Base-by-base conservation (phyloP, 352 stramenopile genomes). In the Pythium angustatum region DNA sequence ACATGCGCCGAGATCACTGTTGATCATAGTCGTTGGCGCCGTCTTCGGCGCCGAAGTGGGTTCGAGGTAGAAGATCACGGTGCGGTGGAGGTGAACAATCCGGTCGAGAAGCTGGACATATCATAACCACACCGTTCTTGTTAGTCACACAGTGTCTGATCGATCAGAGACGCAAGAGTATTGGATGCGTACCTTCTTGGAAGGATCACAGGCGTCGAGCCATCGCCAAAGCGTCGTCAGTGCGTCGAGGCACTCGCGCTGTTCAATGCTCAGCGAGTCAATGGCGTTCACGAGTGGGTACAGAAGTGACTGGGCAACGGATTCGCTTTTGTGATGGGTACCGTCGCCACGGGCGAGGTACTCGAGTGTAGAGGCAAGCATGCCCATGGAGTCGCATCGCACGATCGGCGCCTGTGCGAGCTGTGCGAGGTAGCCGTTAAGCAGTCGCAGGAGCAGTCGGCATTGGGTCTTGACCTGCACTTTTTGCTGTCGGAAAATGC, bases 211-310 rank as follows among this genome's bases (percentile, higher is more conserved):
- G 2, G 64, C 53, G 0, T 66, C 54, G 33, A 89, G 62, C 69
- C 69, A 81, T 54, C 77, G 67, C 63, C 84, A 79, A 33, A 91
- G 62, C 53, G 70, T 79, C 17, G 79, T 78, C 40, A 91, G 75
- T 17, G 82, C 79, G 56, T 91, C 82, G 22, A 91, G 78, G 57
- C 82, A 91, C 45, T 91, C 82, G 17, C 82, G 79, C 62, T 88
- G 78, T 58, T 91, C 82, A 50, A 87, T 83, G 27, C 64, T 78
- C 51, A 88, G 77, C 31, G 79, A 79, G 49, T 91, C 82, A 44
- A 91, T 77, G 47, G 82, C 82, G 64, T 87, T 87, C 58, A 91
- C 78, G 26, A 91, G 72, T 59, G 79, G 82, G 34, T 91, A 91
- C 31, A 91, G 38, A 40, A 89, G 66, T 10, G 76, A 57, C 40